A percentile compares a stretch with the other conserved stretches of the same genome.
Conservation (phyloP, 768 basidiomycete genomes). For the Boletus patriciae region DNA sequence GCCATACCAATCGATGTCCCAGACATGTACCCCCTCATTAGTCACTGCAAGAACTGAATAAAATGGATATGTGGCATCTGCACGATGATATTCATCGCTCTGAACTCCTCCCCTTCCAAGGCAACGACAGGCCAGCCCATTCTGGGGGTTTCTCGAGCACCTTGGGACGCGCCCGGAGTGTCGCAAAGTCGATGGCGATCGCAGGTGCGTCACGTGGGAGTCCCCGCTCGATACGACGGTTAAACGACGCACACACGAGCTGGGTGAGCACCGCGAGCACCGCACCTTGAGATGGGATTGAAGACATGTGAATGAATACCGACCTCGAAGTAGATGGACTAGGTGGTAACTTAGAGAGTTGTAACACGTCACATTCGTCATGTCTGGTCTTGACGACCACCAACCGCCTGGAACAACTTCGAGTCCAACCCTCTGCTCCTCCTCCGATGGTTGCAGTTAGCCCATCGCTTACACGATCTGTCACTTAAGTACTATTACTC, state of each 20-base stretch:
- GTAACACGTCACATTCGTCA: too few species aligned
- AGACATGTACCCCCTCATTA: too few species aligned
- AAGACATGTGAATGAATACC: background rate
- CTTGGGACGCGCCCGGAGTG: conserved; percentile 10
- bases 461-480: too few species aligned
- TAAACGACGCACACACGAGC: conserved; percentile 12
- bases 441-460: background rate
- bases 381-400: background rate
- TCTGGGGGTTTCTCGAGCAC: conserved; percentile 1
- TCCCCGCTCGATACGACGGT: conserved; percentile 11
- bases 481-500: too few species aligned
- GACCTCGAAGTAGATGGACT: background rate
- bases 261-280: conserved; percentile 7
- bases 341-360: background rate
- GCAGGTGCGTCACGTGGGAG: conserved; percentile 11
- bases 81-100: conserved; percentile 11
- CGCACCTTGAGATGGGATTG: background rate
- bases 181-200: conserved; percentile 10
- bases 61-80: conserved; percentile 13
- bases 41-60: background rate
- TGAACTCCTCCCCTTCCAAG: background rate
- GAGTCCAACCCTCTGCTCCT: conserved; percentile 5
- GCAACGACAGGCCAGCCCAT: background rate
- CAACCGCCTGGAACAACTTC: conserved; percentile 8
- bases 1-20: background rate